Evolutionary conservation across 1,284 basidiomycete genomes (phyloP), one percentile per base, ranked within the genome.

Genomic region (Cryptococcus sp.): DNA sequence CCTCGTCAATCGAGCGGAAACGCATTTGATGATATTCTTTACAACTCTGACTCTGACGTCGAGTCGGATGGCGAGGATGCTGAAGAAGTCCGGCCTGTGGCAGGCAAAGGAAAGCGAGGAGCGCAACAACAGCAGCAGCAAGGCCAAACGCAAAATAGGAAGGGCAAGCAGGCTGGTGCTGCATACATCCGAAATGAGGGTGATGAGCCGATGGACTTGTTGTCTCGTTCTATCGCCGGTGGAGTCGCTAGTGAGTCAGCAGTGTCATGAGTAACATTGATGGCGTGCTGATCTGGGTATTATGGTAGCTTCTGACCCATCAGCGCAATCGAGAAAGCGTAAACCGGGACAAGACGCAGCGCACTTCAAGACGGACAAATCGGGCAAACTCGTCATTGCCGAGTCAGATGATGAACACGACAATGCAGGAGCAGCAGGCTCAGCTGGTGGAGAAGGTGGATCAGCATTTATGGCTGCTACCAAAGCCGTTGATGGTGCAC

Each of bases 141-240:
- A 22, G 40, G n/a, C 19, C 29, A 48, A 52, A 58, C 49, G 25
- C 55, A 64, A 49, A 7, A 56, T 57, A 46, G 58, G 63, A 52
- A 60, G 57, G 52, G 65, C 61, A 55, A 65, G 57, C 55, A 57
- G 41, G 57, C 63, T 23, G 67, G 59, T 22, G 69, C 77, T n/a
- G 75, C 80, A 19, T 83, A 80, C 70, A 83, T 99, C 57, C 85
- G 90, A 40, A 81, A 91, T 64, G 95, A 98, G 73, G 88, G 92
- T 57, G 92, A 98, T 69, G 88, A 94, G 66, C 95, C 96, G 1
- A 91, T 97, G 86, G 95, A 99, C 80, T 82, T 99, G 55, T 81
- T 99, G 6, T 87, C 92, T 58, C 89, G 93, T 45, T 74, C 59
- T 83, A 87, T 73, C 55, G 87, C 88, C 17, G 85, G 89, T 34